A percentile compares a stretch with the other conserved stretches of the same genome.
Conservation (phyloP, 2,329 filamentous ascomycete genomes). For the Xylariaceae sp. region DNA sequence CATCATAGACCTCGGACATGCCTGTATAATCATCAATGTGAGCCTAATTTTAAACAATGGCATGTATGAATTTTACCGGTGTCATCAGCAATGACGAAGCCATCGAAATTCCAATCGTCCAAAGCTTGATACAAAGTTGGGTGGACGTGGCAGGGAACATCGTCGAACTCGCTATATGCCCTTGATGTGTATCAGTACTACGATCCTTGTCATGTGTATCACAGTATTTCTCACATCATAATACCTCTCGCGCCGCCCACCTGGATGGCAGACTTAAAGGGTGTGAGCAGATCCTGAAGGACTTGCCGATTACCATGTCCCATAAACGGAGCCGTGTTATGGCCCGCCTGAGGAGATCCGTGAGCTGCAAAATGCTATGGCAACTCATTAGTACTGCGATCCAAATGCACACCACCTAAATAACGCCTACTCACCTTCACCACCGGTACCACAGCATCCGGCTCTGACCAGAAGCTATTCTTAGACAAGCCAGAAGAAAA, state of each 20-base stretch:
- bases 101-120: constrained; percentile 40
- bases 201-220: neutral
- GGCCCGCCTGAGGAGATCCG: constrained; percentile 40
- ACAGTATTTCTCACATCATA: constrained; percentile 36
- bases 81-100: constrained; percentile 42
- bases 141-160: constrained; percentile 38
- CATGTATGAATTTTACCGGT: constrained; percentile 29
- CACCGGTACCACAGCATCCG: constrained; percentile 42
- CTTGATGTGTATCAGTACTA: constrained; percentile 13
- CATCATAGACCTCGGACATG: constrained; percentile 32
- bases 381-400: neutral
- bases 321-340: constrained; percentile 44
- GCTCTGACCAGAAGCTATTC: constrained; percentile 40
- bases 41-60: neutral
- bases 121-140: constrained; percentile 39
- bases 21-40: constrained; percentile 23
- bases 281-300: constrained; percentile 40
- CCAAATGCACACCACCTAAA: neutral
- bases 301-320: constrained; percentile 42
- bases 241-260: constrained; percentile 41
- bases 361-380: constrained; percentile 43
- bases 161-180: constrained; percentile 42
- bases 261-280: constrained; percentile 43
- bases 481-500: constrained; percentile 43
- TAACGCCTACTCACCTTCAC: constrained; percentile 33